phyloP scores from a whole-genome alignment of 164 flowering plant genomes.

The Hamamelis virginiana region DNA sequence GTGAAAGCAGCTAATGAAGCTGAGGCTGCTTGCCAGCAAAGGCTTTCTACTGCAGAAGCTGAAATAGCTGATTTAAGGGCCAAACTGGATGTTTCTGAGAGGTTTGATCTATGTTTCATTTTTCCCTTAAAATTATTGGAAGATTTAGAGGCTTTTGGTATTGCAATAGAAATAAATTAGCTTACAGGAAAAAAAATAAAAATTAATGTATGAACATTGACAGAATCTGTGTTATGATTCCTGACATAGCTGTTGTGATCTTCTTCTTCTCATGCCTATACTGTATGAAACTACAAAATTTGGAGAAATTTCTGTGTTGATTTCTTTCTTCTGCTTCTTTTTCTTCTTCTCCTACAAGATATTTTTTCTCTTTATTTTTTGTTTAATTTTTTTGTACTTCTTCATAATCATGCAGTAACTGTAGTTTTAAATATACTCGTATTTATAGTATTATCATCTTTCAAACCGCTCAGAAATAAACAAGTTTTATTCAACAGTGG shows the following conservation, averaged over 20 bases:
- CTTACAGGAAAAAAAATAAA: not conserved
- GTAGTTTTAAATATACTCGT: too few species aligned
- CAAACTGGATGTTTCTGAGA: conserved; percentile 75
- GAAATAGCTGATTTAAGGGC: conserved; percentile 80
- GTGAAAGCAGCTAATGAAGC: conserved; percentile 96
- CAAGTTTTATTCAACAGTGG: too few species aligned
- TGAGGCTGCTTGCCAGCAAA: conserved; percentile 81
- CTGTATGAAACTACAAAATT: too few species aligned
- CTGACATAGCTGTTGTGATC: not conserved
- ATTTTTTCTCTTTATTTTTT: too few species aligned
- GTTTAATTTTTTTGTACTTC: too few species aligned
- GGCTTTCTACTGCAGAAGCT: conserved; percentile 82
- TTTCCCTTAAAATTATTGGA: not conserved
- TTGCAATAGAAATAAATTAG: not conserved
- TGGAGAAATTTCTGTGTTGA: too few species aligned
- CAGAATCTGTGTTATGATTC: not conserved
- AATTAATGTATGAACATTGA: not conserved
- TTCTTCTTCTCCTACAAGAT: too few species aligned
- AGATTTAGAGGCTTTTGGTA: conserved; percentile 2
- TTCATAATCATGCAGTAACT: too few species aligned
- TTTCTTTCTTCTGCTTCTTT: too few species aligned
- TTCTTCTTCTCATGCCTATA: not conserved
- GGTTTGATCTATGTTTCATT: conserved; percentile 38
- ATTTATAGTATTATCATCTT: too few species aligned
- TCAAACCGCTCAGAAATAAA: too few species aligned